Evolutionary conservation across 129 eudicot species (phyloP), one percentile per base, ranked within the genome.

Genomic region (Calendula officinalis): DNA sequence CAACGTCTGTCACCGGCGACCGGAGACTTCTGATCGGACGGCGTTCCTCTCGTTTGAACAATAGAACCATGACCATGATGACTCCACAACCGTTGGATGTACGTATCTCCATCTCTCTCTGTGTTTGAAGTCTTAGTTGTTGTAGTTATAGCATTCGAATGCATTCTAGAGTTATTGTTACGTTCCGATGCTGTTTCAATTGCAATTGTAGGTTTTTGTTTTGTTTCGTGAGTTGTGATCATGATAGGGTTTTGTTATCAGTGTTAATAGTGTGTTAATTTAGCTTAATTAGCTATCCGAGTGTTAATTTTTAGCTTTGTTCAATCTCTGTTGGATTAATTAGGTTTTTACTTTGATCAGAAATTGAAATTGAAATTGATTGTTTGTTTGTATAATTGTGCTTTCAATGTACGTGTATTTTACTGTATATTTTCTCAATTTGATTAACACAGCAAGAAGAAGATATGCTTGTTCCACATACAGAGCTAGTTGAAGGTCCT

Each of bases 11-110:
- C 30, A 58, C 1, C 36, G 53, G 76, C 10, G 70, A 71, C 51
- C 60, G 62, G 66, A 71, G 17, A 66, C 32, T 40, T 54, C 62
- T 70, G 79, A 83, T 89, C 85, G 75, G 65, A 68, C 85, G 75
- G 61, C 64, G 30, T 33, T 60, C 46, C 69, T 59, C 64, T 38
- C 52, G 51, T 37, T 49, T 4, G 30, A 2, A 22, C 30, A 22
- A 22, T 22, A 22, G 49, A 33, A 66, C 68, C 56, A 90, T 90
- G 97, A 86, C 97, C 57, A 80, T 90, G 90, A 58, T 90, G 81
- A 82, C 95, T 62, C 87, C 78, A 17, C 97, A 84, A 55, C 92
- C 89, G 69, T 70, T 90, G 75, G 97, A 86, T 81, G 97, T 84
- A 75, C 49, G 83, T 81, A n/a, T 65, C 35, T 33, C 8, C 37